phyloP scores from a whole-genome alignment of 148 eudicot species.

The Oxyria digyna region DNA sequence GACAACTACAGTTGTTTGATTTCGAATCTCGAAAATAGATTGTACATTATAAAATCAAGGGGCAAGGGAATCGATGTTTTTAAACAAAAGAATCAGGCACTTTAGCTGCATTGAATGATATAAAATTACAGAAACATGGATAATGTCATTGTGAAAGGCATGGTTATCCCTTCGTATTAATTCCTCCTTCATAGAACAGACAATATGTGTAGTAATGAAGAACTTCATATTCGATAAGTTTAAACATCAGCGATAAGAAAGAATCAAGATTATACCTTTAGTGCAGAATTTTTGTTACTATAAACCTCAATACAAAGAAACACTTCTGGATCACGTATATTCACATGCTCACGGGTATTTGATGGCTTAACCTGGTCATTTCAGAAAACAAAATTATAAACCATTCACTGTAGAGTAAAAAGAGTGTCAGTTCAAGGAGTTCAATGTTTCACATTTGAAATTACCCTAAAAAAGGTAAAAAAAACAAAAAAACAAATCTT shows the following conservation, averaged over 20 bases:
- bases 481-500: background rate
- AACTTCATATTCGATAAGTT: background rate
- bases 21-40: background rate
- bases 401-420: background rate
- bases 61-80: background rate
- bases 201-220: background rate
- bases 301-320: conserved; percentile 70
- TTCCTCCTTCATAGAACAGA: background rate
- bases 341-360: conserved; percentile 25
- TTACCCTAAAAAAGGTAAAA: background rate
- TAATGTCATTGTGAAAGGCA: background rate
- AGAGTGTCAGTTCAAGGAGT: background rate
- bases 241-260: background rate
- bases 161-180: background rate
- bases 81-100: background rate
- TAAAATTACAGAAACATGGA: background rate
- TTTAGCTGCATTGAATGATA: background rate
- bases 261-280: conserved; percentile 42
- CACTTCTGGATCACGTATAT: conserved; percentile 50
- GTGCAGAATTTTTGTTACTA: conserved; percentile 27
- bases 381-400: background rate
- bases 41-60: background rate
- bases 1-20: background rate
- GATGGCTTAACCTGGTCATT: conserved; percentile 36
- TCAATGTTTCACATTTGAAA: background rate